Base-by-base conservation (phyloP, 139 green algal species). In the Chlorella sorokiniana region DNA sequence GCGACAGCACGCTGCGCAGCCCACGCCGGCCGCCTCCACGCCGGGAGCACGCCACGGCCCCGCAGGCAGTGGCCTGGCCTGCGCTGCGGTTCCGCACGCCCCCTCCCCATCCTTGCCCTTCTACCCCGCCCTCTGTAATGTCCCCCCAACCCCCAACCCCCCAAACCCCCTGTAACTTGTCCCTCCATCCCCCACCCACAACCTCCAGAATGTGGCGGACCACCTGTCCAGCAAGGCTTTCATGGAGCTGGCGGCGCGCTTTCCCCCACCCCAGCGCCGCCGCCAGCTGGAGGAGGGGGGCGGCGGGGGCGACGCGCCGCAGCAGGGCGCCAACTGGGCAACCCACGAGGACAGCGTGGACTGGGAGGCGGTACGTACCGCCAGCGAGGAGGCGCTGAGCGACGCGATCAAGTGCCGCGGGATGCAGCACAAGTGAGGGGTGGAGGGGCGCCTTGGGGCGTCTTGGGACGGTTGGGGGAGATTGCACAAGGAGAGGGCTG, bases 141-240 rank as follows among this genome's bases (percentile, higher is more conserved):
- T n/a, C n/a, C n/a, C n/a, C n/a, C n/a, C n/a, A n/a, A n/a, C n/a
- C n/a, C n/a, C n/a, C n/a, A n/a, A n/a, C n/a, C n/a, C n/a, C n/a
- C n/a, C n/a, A n/a, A 25, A 42, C 64, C 37, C 10, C 35, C 16
- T 4, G 2, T 42, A 31, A 16, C 10, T n/a, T 16, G 7, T 10
- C 59, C 59, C 25, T 37, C 59, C 59, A 10, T 37, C 20, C 59
- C 59, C 64, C 5, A 42, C 64, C 35, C 37, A 29, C 35, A 16
- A 4, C 64, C 31, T 51, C 4, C 91, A 97, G 81, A 96, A 95
- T 42, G 93, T 94, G 4, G 89, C 84, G 25, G 94, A 98, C 82
- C 90, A 93, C 35, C 89, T 95, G 54, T 96, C 91, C 40, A 92
- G 84, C 81, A 86, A 85, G 20, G 94, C 94, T 0, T 95, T 94